phyloP scores from a whole-genome alignment of 805 yeast genomes.

The Zygosaccharomyces lentus region DNA sequence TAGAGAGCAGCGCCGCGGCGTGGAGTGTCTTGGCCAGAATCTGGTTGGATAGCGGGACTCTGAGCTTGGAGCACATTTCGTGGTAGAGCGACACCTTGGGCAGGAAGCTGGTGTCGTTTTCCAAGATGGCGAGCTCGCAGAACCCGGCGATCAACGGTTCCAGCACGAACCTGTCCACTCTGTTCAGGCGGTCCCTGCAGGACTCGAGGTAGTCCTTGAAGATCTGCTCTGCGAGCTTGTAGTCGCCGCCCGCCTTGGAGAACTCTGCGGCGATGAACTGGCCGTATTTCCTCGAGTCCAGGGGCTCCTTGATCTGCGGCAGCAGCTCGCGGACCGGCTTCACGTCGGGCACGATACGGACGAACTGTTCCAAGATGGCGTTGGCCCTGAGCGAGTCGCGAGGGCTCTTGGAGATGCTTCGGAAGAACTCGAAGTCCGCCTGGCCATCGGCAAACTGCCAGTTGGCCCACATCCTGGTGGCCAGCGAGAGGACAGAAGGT shows the following conservation, averaged over 20 bases:
- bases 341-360: conserved; percentile 21
- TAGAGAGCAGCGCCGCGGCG: conserved; percentile 14
- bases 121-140: conserved; percentile 16
- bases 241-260: conserved; percentile 19
- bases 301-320: conserved; percentile 20
- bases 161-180: conserved; percentile 10
- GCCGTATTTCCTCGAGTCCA: conserved; percentile 22
- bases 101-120: conserved; percentile 14
- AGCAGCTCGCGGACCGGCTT: conserved; percentile 20
- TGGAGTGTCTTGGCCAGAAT: conserved; percentile 14
- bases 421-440: conserved; percentile 20
- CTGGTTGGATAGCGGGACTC: conserved; percentile 10
- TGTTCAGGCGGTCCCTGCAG: conserved; percentile 8
- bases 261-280: conserved; percentile 28
- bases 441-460: conserved; percentile 13
- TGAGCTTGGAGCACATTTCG: conserved; percentile 18
- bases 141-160: conserved; percentile 24
- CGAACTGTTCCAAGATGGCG: conserved; percentile 20
- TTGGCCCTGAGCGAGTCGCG: conserved; percentile 15
- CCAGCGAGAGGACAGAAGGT: conserved; percentile 22
- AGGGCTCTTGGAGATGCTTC: conserved; percentile 19
- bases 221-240: conserved; percentile 22
- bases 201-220: conserved; percentile 22
- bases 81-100: conserved; percentile 19
- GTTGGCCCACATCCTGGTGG: conserved; percentile 25